Conservation (phyloP, 2,329 filamentous ascomycete genomes). For the Cytospora leucostoma region DNA sequence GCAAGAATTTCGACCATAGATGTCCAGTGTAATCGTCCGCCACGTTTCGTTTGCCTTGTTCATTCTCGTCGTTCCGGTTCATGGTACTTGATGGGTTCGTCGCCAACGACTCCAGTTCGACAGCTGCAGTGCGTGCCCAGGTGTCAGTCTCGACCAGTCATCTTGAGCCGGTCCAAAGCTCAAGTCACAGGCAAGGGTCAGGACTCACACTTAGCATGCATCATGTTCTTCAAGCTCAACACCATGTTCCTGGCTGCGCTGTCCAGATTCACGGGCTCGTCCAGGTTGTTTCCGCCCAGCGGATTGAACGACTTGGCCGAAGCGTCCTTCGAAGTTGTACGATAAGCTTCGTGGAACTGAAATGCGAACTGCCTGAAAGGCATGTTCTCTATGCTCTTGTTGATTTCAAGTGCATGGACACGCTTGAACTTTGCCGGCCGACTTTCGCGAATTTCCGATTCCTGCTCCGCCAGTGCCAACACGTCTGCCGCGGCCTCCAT, state of each 20-base stretch:
- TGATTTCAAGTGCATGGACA: conserved; percentile 48
- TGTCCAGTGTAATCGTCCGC: conserved; percentile 55
- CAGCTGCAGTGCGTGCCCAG: conserved; percentile 32
- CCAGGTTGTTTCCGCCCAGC: conserved; percentile 47
- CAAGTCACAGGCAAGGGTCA: neutral
- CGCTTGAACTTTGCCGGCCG: conserved; percentile 42
- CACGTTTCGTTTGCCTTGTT: conserved; percentile 51
- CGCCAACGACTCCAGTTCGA: conserved; percentile 48
- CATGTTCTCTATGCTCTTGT: conserved; percentile 57
- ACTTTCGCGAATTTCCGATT: conserved; percentile 47
- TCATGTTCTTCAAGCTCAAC: conserved; percentile 44
- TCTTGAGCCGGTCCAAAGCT: neutral
- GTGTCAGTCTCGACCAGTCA: conserved; percentile 11
- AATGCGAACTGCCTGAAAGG: conserved; percentile 62
- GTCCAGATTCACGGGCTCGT: conserved; percentile 50
- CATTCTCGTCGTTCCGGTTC: conserved; percentile 43
- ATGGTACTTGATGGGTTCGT: conserved; percentile 46
- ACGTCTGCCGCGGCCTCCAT: conserved; percentile 55
- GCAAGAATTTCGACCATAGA: conserved; percentile 54
- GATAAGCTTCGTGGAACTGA: conserved; percentile 61
- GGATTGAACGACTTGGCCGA: conserved; percentile 57
- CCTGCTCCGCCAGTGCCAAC: conserved; percentile 54
- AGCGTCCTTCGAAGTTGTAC: conserved; percentile 55
- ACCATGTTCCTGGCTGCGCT: conserved; percentile 49
- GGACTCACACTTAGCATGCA: conserved; percentile 49